These are phyloP conservation scores for Nothophytophthora sp. DNA, from an alignment of 352 stramenopile genomes.

Conservation along the genomic window DNA sequence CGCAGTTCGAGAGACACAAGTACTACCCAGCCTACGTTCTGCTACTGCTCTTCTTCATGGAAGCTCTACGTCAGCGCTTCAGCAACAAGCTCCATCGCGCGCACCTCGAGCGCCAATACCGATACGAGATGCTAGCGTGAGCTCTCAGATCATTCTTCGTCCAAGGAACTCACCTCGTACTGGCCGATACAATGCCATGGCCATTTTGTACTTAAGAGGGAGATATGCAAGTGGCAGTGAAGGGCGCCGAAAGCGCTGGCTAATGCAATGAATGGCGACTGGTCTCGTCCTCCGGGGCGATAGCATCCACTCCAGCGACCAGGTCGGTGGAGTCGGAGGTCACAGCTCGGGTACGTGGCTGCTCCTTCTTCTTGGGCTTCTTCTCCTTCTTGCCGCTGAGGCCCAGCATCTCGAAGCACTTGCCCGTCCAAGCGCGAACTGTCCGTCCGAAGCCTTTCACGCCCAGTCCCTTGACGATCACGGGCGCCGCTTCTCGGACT, in stretches of 20 bases:
- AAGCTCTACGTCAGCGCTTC: conserved; percentile 76
- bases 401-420: conserved; percentile 25
- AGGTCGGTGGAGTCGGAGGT: conserved; percentile 4
- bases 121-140: conserved; percentile 52
- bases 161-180: too few relatives aligned
- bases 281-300: conserved; percentile 2
- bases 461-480: conserved; percentile 58
- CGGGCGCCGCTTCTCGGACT: conserved; percentile 23
- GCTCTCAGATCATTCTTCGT: too few relatives aligned
- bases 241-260: not conserved
- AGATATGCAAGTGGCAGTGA: not conserved
- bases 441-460: conserved; percentile 37
- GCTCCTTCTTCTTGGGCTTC: conserved; percentile 10
- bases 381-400: conserved; percentile 26
- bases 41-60: conserved; percentile 67
- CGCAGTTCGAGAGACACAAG: conserved; percentile 64
- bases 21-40: conserved; percentile 75
- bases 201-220: conserved; percentile 1
- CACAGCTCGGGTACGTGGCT: conserved; percentile 7
- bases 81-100: conserved; percentile 56
- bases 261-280: conserved; percentile 24
- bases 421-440: conserved; percentile 20
- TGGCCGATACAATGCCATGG: conserved; percentile 2
- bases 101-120: conserved; percentile 55
- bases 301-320: not conserved